Evolutionary conservation across 108 stramenopile genomes (phyloP).

Genomic region (Epipyxis sp.): DNA sequence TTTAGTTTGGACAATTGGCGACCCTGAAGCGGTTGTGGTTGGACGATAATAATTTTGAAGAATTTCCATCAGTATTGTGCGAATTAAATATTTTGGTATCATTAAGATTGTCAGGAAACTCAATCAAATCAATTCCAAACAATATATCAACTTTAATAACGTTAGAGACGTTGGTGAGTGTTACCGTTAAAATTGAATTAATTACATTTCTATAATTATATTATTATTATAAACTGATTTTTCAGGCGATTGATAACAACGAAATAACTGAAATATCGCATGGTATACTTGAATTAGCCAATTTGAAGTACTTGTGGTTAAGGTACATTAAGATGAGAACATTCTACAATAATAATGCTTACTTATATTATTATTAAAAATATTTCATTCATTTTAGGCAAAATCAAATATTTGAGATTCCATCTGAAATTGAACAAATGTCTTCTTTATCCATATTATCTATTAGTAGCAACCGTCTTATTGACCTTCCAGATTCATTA

Average conservation of each 20-base stretch:
- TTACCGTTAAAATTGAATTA: neutral
- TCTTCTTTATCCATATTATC: neutral
- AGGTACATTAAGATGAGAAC: neutral
- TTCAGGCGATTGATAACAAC: conserved; percentile 30
- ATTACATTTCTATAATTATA: neutral
- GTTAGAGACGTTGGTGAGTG: conserved; percentile 16
- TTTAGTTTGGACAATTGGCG: conserved; percentile 16
- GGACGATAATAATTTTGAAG: conserved; percentile 29
- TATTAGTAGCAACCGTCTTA: conserved; percentile 12
- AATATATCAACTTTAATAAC: neutral
- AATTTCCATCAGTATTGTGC: neutral
- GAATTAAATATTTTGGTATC: neutral
- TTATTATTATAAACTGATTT: neutral
- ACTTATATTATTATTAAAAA: neutral
- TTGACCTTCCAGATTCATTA: neutral
- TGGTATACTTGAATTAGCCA: neutral
- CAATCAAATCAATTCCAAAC: neutral
- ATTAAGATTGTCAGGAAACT: conserved; percentile 11
- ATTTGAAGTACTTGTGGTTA: conserved; percentile 14
- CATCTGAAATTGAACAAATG: neutral
- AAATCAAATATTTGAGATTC: conserved; percentile 11
- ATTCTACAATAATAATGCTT: too few relatives aligned
- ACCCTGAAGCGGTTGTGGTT: conserved; percentile 19
- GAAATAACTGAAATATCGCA: neutral
- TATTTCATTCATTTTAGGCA: neutral